Base-by-base conservation (phyloP, 768 basidiomycete genomes). In the Pulveroboletus sp. region DNA sequence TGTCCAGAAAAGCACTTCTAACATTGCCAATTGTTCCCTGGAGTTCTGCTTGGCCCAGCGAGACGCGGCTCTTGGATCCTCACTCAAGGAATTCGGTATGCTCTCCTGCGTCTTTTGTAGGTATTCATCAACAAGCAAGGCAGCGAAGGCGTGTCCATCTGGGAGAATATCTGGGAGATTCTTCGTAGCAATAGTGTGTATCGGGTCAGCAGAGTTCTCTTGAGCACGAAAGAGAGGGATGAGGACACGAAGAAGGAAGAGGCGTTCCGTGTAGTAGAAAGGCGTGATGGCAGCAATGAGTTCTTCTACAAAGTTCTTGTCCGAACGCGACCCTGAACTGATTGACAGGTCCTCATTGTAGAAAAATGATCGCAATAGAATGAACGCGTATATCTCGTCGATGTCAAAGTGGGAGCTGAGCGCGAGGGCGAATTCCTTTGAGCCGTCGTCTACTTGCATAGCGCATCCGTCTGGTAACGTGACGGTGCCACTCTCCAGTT, bases 1-100 rank as follows among this genome's bases (percentile, higher is more conserved):
- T 5, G 83, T 77, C 81, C 90, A 90, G 67, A 97, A 97, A 38
- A 97, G 73, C 29, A 94, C 80, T 56, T 97, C 91, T 41, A 97
- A 71, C 36, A 93, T 62, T 11, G 84, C 82, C 35, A 92, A 70
- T 64, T 95, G 94, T 60, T 94, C 85, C 59, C 78, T 80, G 27
- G 77, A 61, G 59, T 81, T 85, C 65, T 91, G 85, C 69, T 86
- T 88, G 33, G 79, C 85, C 80, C 84, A 87, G 34, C 69, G 66
- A n/a, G 82, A 76, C 10, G 81, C 83, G 16, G 73, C 72, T 52
- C 74, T 76, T 16, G 83, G 84, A 54, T 87, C 76, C 3, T 68
- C 65, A n/a, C 55, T 65, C 19, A 75, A 65, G 11, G 66, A 62
- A 40, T 70, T 72, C 0, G 84, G 79, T 48, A 84, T 56, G 20